Base-by-base conservation (phyloP, 2,329 filamentous ascomycete species). In the Didymella lethalis region DNA sequence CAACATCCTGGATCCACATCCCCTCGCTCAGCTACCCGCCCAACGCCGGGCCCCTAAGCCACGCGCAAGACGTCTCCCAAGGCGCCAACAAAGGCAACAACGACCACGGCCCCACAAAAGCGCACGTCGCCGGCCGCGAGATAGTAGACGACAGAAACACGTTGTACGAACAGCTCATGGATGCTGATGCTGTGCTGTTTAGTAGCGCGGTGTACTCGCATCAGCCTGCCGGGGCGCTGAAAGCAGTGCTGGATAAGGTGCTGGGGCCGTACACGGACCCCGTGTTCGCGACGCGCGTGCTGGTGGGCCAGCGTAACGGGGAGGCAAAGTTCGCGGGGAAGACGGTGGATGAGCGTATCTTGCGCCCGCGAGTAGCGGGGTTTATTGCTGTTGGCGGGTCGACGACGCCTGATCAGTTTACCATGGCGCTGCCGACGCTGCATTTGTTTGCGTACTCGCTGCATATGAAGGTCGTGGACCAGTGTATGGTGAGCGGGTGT, bases 1-100 rank as follows among this genome's bases (percentile, higher is more conserved):
- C 59, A 40, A 62, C 54, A 26, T 62, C 59, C 26, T 62, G 59
- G 59, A 51, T 62, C 26, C 59, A 62, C 36, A n/a, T 62, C 12
- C 59, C 59, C 26, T 51, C 46, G 1, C 11, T 62, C 25, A 48
- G 50, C 23, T 58, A 51, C 50, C 59, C 59, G 32, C 50, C 45
- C 3, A 62, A 62, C 29, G 48, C 59, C 6, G 50, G 47, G 14
- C 59, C 59, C 7, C 31, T 62, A 2, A 23, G 16, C 16, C 29
- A 44, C 28, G 51, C 54, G 2, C 49, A 44, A 2, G 59, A 62
- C 25, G 32, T 58, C 7, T 55, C 54, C 32, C 26, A 43, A n/a
- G 59, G 59, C 28, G 44, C 54, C 6, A 62, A 54, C 16, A 34
- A 41, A 8, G 48, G 45, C 7, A 61, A 61, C 41, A 57, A 57